A percentile compares a stretch with the other conserved stretches of the same genome.
These are phyloP conservation scores for Pythium utonaiense DNA, from an alignment of 352 stramenopile species.

Conservation along the genomic window DNA sequence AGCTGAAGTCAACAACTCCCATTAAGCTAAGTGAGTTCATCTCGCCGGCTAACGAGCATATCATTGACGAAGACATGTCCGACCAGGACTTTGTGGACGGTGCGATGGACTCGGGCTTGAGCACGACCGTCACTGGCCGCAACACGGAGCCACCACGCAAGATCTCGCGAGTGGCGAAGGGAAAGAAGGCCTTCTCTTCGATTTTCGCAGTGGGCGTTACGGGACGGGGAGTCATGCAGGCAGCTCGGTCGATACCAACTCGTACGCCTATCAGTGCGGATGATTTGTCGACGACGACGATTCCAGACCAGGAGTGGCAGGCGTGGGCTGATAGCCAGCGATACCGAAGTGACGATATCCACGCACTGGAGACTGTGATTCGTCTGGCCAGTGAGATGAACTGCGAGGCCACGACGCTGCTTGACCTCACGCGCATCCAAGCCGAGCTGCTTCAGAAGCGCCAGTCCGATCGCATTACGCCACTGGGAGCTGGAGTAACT, in stretches of 20 bases:
- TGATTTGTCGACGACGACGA: constrained; percentile 23
- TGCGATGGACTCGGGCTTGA: constrained; percentile 40
- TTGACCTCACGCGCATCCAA: constrained; percentile 60
- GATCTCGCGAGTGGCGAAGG: constrained; percentile 15
- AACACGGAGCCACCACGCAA: constrained; percentile 26
- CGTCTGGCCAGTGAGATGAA: constrained; percentile 63
- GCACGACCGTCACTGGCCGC: constrained; percentile 33
- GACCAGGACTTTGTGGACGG: constrained; percentile 71
- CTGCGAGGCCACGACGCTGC: constrained; percentile 44
- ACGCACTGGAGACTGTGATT: constrained; percentile 61
- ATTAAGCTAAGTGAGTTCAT: constrained; percentile 51
- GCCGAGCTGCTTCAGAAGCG: constrained; percentile 32
- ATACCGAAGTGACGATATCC: constrained; percentile 37
- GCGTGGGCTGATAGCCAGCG: constrained; percentile 45
- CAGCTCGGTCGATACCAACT: background rate
- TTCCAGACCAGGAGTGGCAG: constrained; percentile 41
- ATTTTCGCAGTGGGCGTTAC: constrained; percentile 11
- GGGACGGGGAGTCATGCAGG: background rate
- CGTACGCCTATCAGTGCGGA: constrained; percentile 10
- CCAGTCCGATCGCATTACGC: constrained; percentile 6
- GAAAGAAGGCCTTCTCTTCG: constrained; percentile 21
- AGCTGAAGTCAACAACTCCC: constrained; percentile 28
- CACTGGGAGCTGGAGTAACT: background rate
- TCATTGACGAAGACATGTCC: constrained; percentile 51
- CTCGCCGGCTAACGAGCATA: constrained; percentile 35